These are phyloP conservation scores for Talaromyces amestolkiae DNA, from an alignment of 2,329 filamentous ascomycete genomes.

Conservation along the genomic window DNA sequence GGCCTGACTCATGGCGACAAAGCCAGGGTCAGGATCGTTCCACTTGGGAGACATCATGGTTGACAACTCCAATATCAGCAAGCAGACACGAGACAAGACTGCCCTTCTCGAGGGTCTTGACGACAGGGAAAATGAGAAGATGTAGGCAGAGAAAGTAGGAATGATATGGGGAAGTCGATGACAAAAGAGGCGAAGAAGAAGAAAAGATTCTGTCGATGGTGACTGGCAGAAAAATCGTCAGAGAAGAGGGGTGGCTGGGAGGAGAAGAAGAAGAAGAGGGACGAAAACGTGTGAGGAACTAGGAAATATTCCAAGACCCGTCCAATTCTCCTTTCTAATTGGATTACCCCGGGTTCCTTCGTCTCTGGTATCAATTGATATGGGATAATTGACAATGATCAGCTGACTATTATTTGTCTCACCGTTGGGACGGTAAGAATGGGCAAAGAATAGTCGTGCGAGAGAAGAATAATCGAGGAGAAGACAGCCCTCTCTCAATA, in stretches of 20 bases:
- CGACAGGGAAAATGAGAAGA: background rate
- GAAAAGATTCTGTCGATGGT: background rate
- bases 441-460: background rate
- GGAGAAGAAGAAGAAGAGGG: background rate
- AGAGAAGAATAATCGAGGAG: background rate
- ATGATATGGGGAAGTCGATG: background rate
- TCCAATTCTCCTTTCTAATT: background rate
- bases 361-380: constrained; percentile 5
- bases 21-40: constrained; percentile 1
- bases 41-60: constrained; percentile 1
- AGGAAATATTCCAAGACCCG: background rate
- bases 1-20: background rate
- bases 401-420: background rate
- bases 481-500: background rate
- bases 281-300: background rate
- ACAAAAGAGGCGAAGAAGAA: background rate
- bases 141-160: background rate
- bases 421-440: background rate
- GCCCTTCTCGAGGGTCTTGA: background rate
- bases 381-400: background rate
- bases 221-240: background rate
- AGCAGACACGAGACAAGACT: background rate
- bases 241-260: background rate
- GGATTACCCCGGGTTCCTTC: background rate
- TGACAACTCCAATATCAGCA: background rate